Base-by-base conservation (phyloP, 345 rosid genomes). In the Sisymbrium irio region DNA sequence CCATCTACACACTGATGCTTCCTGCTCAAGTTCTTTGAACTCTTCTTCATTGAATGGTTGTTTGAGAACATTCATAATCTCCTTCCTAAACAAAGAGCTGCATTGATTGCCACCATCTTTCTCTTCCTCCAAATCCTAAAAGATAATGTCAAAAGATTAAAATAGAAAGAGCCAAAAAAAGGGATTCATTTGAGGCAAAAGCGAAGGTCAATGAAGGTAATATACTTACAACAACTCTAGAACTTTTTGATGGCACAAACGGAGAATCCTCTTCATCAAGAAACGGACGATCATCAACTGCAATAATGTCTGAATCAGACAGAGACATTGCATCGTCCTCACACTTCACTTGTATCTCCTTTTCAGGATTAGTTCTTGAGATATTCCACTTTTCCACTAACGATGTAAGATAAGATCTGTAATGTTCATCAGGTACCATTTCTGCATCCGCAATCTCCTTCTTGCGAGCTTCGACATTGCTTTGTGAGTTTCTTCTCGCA, bases 271-370 rank as follows among this genome's bases (percentile, higher is more conserved):
- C 72, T 75, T 53, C 82, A 77, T 45, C 63, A 7, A 35, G 2
- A 78, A 74, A 73, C 14, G 79, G 83, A 76, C 76, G 64, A 33
- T 57, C 33, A 45, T 72, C 83, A 81, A 83, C 14, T 36, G 69
- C 78, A 55, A 84, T 41, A 11, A 78, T 73, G 39, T 83, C 90
- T 5, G 84, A 77, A 69, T 83, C 93, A 41, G 85, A 83, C 15
- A 73, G 54, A 75, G 78, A 72, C 62, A 53, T 72, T 57, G 42
- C 72, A 51, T 79, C 63, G 33, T 66, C 80, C 62, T 59, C 83
- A 65, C 81, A 53, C 27, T 76, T 65, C 33, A 80, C 73, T 74
- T 25, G 30, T 37, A 53, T 10, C 63, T 60, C 49, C 10, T 59
- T 75, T 3, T n/a, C 53, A 45, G 13, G 27, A 19, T 11, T 39